Evolutionary conservation across 2,329 filamentous ascomycete species (phyloP).

Genomic region (Hymenoscyphus albidus): DNA sequence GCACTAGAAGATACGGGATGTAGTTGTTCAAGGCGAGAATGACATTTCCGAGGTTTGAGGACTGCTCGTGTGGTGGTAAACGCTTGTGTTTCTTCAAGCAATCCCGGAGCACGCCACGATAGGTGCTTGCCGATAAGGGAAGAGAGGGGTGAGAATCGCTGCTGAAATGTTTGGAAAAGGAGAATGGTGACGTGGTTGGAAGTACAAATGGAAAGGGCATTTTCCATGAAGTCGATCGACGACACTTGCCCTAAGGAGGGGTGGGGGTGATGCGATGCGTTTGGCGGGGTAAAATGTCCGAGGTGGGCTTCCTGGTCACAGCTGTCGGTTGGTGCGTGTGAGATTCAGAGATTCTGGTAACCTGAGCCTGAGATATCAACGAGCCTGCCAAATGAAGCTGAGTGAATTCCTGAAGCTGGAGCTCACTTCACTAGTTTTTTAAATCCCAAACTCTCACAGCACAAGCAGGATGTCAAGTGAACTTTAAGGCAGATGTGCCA

Average conservation of each 20-base stretch:
- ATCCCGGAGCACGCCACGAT: conserved; percentile 78
- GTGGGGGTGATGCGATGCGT: background rate
- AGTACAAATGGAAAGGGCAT: conserved; percentile 92
- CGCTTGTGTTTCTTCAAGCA: conserved; percentile 87
- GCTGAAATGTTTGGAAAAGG: conserved; percentile 72
- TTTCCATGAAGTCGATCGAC: background rate
- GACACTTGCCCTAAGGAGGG: background rate
- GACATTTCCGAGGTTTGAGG: conserved; percentile 66
- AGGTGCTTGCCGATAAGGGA: conserved; percentile 74
- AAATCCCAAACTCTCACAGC: background rate
- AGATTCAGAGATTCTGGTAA: background rate
- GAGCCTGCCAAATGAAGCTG: background rate
- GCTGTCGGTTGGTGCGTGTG: background rate
- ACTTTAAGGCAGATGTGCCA: background rate
- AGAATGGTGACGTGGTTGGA: conserved; percentile 84
- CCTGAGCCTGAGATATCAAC: background rate
- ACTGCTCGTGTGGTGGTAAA: conserved; percentile 67
- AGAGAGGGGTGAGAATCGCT: conserved; percentile 87
- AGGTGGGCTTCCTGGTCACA: background rate
- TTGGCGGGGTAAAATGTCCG: background rate
- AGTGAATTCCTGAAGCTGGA: background rate
- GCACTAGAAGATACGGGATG: conserved; percentile 75
- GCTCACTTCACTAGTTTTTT: background rate
- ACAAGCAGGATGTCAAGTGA: background rate
- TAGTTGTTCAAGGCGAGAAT: conserved; percentile 70